phyloP scores from a whole-genome alignment of 2,329 filamentous ascomycete species.

The Tolypocladium guangdongense region DNA sequence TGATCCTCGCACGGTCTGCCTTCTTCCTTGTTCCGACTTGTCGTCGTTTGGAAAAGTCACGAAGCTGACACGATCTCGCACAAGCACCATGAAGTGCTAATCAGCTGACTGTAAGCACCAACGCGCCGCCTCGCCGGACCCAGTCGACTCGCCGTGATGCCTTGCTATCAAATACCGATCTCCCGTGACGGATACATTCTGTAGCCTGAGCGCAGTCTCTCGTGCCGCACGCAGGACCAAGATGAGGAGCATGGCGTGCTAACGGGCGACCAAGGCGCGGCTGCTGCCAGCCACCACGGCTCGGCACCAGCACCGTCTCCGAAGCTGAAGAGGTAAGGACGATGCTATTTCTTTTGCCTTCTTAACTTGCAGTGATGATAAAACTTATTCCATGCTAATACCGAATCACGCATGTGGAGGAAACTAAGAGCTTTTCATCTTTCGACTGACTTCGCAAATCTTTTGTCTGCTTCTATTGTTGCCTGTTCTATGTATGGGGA shows the following conservation, averaged over 20 bases:
- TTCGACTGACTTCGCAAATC: constrained; percentile 54
- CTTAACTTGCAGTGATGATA: constrained; percentile 47
- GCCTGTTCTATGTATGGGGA: constrained; percentile 6
- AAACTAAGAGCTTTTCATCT: constrained; percentile 73
- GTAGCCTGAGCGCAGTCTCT: constrained; percentile 17
- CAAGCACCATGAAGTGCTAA: neutral
- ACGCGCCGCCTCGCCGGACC: neutral
- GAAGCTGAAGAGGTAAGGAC: constrained; percentile 13
- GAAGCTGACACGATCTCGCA: neutral
- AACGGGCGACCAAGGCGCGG: neutral
- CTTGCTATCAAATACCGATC: constrained; percentile 34
- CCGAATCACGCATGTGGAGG: constrained; percentile 57
- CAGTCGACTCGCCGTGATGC: constrained; percentile 22
- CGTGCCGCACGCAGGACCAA: neutral
- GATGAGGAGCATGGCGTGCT: neutral
- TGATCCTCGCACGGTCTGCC: constrained; percentile 19
- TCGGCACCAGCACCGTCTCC: neutral
- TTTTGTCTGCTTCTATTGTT: constrained; percentile 11
- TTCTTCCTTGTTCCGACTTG: neutral
- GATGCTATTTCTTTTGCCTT: constrained; percentile 12
- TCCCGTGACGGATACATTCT: constrained; percentile 25
- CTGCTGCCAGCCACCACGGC: neutral
- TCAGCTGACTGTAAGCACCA: constrained; percentile 4
- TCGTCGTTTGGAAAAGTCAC: neutral
- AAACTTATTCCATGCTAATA: constrained; percentile 67